These are phyloP conservation scores for Maudiozyma barnettii DNA, from an alignment of 805 yeast species.

Conservation along the genomic window DNA sequence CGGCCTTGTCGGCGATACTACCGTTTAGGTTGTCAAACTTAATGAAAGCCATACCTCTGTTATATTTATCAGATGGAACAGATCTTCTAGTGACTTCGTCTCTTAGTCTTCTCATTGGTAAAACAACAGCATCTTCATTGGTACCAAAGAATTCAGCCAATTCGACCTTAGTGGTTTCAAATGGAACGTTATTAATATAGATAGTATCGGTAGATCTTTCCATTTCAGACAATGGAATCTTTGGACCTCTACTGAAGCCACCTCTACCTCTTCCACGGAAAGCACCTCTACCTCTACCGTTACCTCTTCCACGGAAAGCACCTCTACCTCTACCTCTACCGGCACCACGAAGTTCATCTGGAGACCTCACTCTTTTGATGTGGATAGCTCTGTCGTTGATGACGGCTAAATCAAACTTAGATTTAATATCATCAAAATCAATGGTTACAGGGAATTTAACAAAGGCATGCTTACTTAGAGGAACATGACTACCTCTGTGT, in stretches of 20 bases:
- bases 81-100: slow-evolving; percentile 27
- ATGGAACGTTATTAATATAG: slow-evolving; percentile 56
- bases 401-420: slow-evolving; percentile 23
- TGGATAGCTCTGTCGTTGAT: slow-evolving; percentile 27
- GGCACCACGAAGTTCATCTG: slow-evolving; percentile 8
- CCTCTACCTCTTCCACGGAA: slow-evolving; percentile 12
- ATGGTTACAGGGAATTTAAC: slow-evolving; percentile 25
- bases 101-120: slow-evolving; percentile 38
- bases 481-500: slow-evolving; percentile 16
- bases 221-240: slow-evolving; percentile 31
- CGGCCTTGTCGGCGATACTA: slow-evolving; percentile 43
- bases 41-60: slow-evolving; percentile 54
- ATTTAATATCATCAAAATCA: slow-evolving; percentile 24
- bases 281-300: slow-evolving; percentile 16
- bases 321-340: slow-evolving; percentile 8
- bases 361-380: slow-evolving; percentile 23
- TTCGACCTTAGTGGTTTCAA: slow-evolving; percentile 49
- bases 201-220: slow-evolving; percentile 41
- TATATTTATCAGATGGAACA: slow-evolving; percentile 30
- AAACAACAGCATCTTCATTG: slow-evolving; percentile 38
- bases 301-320: slow-evolving; percentile 10
- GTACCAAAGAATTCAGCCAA: slow-evolving; percentile 44
- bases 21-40: slow-evolving; percentile 35
- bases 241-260: slow-evolving; percentile 24
- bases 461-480: slow-evolving; percentile 26